Evolutionary conservation across 2,329 filamentous ascomycete genomes (phyloP), one percentile per base, ranked within the genome.

Genomic region (Talaromyces sp.): DNA sequence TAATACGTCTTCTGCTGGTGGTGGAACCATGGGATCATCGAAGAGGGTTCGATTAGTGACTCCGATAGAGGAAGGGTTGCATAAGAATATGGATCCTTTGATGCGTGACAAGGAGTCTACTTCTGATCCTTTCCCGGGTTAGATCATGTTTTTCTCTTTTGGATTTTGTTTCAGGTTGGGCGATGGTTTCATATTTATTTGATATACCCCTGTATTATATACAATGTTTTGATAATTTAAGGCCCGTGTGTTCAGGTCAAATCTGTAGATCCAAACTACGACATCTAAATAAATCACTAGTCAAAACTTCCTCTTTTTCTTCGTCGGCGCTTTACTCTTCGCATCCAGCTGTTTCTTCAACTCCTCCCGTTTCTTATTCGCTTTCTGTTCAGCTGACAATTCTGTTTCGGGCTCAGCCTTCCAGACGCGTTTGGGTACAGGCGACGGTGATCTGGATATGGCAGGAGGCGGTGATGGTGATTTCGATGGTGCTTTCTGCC

Each of bases 251-350:
- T 15, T 31, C 27, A 31, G 11, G n/a, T 56, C 19, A 25, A 19
- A 11, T 25, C n/a, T 33, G 4, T 39, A 39, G 19, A 39, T 56
- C 19, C 52, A 19, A 17, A 37, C 19, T 33, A 11, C 3, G 19
- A 19, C 31, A 25, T 15, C 56, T 33, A 45, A n/a, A 31, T 43
- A 25, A 13, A 19, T n/a, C 22, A 39, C 10, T n/a, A 57, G 33
- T 78, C 72, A 87, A 67, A 87, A 87, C 66, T 78, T 85, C 64
- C 85, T 74, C 72, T 84, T 86, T 79, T 87, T 88, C 78, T 84
- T 87, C 19, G 73, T 78, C 10, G 81, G 80, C 61, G 79, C 82
- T 68, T 84, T 84, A 33, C 81, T 80, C 70, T 83, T 84, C 63
- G 75, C 77, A 61, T 82, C 57, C 17, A 86, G 70, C 49, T 83